phyloP scores from a whole-genome alignment of 345 rosid genomes.

The Syzygium aromaticum region DNA sequence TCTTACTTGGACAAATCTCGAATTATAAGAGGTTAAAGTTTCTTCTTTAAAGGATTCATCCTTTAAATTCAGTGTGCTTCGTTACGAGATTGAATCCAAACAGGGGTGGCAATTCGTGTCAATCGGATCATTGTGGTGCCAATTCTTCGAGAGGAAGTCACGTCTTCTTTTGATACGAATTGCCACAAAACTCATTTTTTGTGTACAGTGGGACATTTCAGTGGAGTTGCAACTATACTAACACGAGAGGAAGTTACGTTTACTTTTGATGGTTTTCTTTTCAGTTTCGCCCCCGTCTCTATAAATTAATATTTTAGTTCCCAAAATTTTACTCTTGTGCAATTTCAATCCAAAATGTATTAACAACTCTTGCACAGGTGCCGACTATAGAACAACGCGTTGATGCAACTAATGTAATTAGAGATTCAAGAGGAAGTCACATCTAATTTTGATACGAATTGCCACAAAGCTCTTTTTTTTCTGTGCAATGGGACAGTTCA shows the following conservation, averaged over 20 bases:
- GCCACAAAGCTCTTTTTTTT: too few relatives aligned
- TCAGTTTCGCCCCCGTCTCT: not conserved
- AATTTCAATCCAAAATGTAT: not conserved
- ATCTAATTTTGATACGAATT: too few relatives aligned
- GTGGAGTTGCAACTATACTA: not conserved
- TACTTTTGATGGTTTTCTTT: not conserved
- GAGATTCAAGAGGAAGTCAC: not conserved
- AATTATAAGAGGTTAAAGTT: not conserved
- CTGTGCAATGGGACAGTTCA: not conserved
- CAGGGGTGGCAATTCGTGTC: not conserved
- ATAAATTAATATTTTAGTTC: not conserved
- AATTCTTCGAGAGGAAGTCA: too few relatives aligned
- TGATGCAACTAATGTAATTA: not conserved
- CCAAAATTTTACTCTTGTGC: not conserved
- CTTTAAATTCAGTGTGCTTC: not conserved
- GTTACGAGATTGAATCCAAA: not conserved
- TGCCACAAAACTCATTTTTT: too few relatives aligned
- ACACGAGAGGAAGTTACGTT: not conserved
- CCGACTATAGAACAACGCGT: not conserved
- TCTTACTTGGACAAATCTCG: not conserved
- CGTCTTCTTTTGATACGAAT: too few relatives aligned
- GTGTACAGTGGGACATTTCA: not conserved
- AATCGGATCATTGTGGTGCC: not conserved
- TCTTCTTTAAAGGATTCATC: not conserved
- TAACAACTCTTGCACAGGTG: not conserved